A percentile compares a stretch with the other conserved stretches of the same genome.
phyloP scores from a whole-genome alignment of 352 stramenopile genomes.

The Plasmopara muralis region DNA sequence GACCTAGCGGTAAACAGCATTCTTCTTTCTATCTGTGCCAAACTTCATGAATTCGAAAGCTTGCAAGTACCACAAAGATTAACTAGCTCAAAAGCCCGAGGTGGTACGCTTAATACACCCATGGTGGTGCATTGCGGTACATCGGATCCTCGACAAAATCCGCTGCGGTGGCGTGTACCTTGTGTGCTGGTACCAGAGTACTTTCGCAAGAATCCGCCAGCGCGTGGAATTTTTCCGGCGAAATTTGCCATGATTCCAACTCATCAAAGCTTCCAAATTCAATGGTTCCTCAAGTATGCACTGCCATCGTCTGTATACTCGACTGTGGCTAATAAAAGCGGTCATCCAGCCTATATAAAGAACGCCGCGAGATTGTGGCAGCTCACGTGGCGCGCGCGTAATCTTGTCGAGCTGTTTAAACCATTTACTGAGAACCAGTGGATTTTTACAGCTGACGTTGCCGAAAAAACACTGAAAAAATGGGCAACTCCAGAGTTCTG shows the following conservation, averaged over 20 bases:
- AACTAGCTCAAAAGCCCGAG: constrained; percentile 10
- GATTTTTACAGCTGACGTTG: constrained; percentile 60
- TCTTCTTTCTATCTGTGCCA: constrained; percentile 46
- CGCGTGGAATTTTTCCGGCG: constrained; percentile 39
- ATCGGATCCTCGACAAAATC: constrained; percentile 70
- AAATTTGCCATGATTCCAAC: constrained; percentile 79
- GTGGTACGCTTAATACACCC: constrained; percentile 23
- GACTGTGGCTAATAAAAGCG: constrained; percentile 58
- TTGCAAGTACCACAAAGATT: constrained; percentile 4
- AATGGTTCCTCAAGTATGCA: constrained; percentile 77
- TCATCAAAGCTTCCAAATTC: constrained; percentile 73
- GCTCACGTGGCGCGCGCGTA: constrained; percentile 69
- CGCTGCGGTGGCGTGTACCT: constrained; percentile 71
- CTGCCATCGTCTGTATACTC: constrained; percentile 79
- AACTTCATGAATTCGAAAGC: constrained; percentile 20
- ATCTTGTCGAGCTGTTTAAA: constrained; percentile 78
- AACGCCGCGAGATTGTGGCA: constrained; percentile 62
- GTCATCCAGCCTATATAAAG: constrained; percentile 55
- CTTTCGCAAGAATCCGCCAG: constrained; percentile 61
- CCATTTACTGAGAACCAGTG: constrained; percentile 85
- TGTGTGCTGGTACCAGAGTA: constrained; percentile 54
- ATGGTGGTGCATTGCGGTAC: constrained; percentile 73
- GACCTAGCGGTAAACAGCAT: constrained; percentile 78
- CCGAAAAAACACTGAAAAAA: constrained; percentile 26
- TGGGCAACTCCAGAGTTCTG: constrained; percentile 41